Conservation (phyloP, 768 basidiomycete species). For the Auricularia sp. region DNA sequence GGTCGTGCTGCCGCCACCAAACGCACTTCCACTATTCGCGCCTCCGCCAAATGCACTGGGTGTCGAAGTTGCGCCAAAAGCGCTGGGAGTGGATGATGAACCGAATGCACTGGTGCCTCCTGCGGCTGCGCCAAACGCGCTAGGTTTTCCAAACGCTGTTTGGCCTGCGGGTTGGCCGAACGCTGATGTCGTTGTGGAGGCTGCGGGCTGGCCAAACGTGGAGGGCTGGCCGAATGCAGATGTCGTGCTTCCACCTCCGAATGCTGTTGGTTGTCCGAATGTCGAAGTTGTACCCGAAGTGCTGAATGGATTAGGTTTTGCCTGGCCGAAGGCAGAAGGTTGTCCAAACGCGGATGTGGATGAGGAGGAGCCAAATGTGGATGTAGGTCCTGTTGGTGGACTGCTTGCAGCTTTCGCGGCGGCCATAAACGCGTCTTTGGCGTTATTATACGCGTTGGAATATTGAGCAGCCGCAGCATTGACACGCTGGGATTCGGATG, state of each 20-base stretch:
- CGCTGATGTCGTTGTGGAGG: not conserved
- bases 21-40: too few species aligned
- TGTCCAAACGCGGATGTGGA: not conserved
- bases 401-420: not conserved
- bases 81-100: not conserved
- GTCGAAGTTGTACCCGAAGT: not conserved
- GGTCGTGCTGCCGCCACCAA: not conserved
- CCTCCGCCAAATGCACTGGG: not conserved
- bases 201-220: not conserved
- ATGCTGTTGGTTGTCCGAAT: conserved; percentile 1
- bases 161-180: not conserved
- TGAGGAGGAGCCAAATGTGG: not conserved
- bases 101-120: not conserved
- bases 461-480: not conserved
- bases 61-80: not conserved
- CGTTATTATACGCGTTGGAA: not conserved
- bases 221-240: not conserved
- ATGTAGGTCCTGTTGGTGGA: not conserved
- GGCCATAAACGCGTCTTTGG: conserved; percentile 1
- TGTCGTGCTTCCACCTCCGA: not conserved
- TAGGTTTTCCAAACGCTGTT: not conserved
- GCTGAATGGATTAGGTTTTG: not conserved
- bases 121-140: not conserved
- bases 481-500: not conserved
- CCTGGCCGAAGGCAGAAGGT: not conserved